These are phyloP conservation scores for Hypoxylon sp. DNA, from an alignment of 2,329 filamentous ascomycete genomes.

Conservation along the genomic window DNA sequence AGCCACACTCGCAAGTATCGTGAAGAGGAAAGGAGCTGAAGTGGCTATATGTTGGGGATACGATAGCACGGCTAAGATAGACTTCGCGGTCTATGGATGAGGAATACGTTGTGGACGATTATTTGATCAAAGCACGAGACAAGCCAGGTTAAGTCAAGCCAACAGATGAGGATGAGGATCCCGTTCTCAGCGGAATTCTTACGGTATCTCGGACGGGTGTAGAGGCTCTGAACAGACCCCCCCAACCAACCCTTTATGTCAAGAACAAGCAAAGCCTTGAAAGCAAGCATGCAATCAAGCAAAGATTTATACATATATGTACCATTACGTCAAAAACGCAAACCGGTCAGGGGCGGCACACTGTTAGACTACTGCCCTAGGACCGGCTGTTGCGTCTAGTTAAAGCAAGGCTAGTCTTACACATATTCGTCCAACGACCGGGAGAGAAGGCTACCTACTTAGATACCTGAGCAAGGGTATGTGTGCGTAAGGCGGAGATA, in stretches of 20 bases:
- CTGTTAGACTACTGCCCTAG: conserved; percentile 3
- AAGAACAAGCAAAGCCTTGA: too few species aligned
- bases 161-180: background rate
- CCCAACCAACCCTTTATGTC: background rate
- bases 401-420: background rate
- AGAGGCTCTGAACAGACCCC: background rate
- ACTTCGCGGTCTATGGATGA: conserved; percentile 4
- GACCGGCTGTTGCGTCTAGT: conserved; percentile 8
- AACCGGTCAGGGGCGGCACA: conserved; percentile 12
- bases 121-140: background rate
- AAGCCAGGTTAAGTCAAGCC: background rate
- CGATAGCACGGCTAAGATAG: conserved; percentile 4
- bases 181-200: background rate
- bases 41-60: conserved; percentile 17
- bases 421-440: background rate
- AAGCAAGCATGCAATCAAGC: conserved; percentile 1
- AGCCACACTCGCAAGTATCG: conserved; percentile 45
- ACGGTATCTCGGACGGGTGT: conserved; percentile 2
- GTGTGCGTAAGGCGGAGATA: background rate
- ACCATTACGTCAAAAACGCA: conserved; percentile 27
- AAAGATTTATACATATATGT: conserved; percentile 21
- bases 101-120: conserved; percentile 1
- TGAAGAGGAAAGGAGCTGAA: conserved; percentile 1
- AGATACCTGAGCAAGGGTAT: background rate
- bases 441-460: background rate